phyloP scores from a whole-genome alignment of 176 grass and related monocot genomes.

The Paspalum vaginatum region DNA sequence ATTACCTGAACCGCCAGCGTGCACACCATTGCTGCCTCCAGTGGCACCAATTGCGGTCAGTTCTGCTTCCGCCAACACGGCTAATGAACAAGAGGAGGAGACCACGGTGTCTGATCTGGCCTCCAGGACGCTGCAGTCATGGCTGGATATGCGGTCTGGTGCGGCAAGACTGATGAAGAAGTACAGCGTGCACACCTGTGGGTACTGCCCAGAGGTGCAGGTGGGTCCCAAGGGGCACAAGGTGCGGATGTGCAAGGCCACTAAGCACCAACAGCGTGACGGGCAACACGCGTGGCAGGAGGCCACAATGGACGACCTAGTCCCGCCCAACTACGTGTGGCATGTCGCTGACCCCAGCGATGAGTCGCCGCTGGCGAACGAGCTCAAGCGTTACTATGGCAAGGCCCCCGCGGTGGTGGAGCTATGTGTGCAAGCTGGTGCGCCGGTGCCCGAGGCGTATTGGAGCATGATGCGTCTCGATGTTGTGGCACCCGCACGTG shows the following conservation, averaged over 20 bases:
- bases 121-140: constrained; percentile 49
- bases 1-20: neutral
- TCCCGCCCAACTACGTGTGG: constrained; percentile 68
- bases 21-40: neutral
- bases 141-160: constrained; percentile 56
- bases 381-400: constrained; percentile 80
- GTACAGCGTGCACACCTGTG: constrained; percentile 65
- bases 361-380: constrained; percentile 36
- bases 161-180: constrained; percentile 59
- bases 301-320: constrained; percentile 66
- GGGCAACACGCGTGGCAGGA: constrained; percentile 77
- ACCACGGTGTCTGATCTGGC: constrained; percentile 29
- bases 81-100: neutral
- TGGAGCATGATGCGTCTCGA: constrained; percentile 72
- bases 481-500: constrained; percentile 56
- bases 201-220: constrained; percentile 75
- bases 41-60: neutral
- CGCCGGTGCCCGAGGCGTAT: constrained; percentile 42
- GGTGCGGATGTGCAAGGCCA: constrained; percentile 72
- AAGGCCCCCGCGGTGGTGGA: constrained; percentile 69
- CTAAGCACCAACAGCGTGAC: constrained; percentile 68
- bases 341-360: constrained; percentile 21
- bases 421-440: constrained; percentile 61
- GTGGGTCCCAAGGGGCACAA: constrained; percentile 83
- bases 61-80: neutral